Evolutionary conservation across 2,329 filamentous ascomycete genomes (phyloP), one percentile per base, ranked within the genome.

Genomic region (Pseudogymnoascus sp.): DNA sequence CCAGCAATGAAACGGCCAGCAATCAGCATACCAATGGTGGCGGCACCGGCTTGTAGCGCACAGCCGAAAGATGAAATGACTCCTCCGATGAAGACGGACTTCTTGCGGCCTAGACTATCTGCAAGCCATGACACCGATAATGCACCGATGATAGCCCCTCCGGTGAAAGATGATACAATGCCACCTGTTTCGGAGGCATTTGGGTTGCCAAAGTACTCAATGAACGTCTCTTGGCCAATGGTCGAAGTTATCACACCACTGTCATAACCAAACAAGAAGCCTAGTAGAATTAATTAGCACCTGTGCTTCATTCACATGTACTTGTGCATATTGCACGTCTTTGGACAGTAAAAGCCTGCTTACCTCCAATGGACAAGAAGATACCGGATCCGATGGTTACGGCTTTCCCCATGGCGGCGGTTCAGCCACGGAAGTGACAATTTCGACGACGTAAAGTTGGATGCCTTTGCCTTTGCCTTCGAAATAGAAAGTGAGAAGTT

Each of bases 1-100:
- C 80, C 80, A 18, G 78, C 79, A 62, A 81, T 77, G 66, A 80
- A 77, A 45, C 80, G 78, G 5, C 63, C 80, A 11, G 75, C 70
- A 43, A 82, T 78, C 8, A 82, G 71, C 75, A 80, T 80, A 31
- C 63, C 63, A 37, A 73, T 70, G 11, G 65, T 69, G 9, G 64
- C 64, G 2, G 72, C 65, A 16, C 68, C 72, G 14, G 71, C 69
- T 52, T 73, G 72, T 11, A 74, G 65, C n/a, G 71, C 66, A 8
- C 67, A 69, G 1, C 72, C 71, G 31, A 73, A 60, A 18, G 67
- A 52, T 11, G 71, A 68, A 21, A 73, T 63, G 4, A 71, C 37
- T 5, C 69, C 65, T 4, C 71, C 72, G 12, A 66, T 37, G 41
- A 72, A 67, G 40, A 75, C 71, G 33, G 70, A 65, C 18, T 62